Conservation (phyloP, 1,284 basidiomycete species). For the Austroboletus niveus region DNA sequence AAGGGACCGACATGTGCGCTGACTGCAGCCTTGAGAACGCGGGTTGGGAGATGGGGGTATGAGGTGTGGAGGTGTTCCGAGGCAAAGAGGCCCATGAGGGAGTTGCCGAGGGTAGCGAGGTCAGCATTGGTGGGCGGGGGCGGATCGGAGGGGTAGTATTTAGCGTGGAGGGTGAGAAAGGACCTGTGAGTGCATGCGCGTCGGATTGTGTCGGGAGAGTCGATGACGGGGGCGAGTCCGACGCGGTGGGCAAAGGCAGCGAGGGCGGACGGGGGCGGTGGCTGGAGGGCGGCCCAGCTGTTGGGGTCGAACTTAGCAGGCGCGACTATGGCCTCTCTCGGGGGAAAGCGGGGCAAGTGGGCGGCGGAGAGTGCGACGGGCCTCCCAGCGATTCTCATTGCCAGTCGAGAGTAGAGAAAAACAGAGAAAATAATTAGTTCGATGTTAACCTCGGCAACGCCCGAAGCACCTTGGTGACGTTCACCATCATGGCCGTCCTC, state of each 20-base stretch:
- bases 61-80: conserved; percentile 81
- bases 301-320: conserved; percentile 54
- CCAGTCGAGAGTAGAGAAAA: background rate
- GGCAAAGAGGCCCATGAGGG: conserved; percentile 88
- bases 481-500: conserved; percentile 68
- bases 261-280: conserved; percentile 69
- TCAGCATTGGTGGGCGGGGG: conserved; percentile 72
- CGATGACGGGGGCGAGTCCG: conserved; percentile 57
- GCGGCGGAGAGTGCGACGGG: conserved; percentile 57
- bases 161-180: conserved; percentile 55
- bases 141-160: conserved; percentile 52
- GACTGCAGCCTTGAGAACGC: conserved; percentile 86
- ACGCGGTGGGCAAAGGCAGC: conserved; percentile 74
- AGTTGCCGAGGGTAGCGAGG: conserved; percentile 81
- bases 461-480: conserved; percentile 11
- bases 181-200: conserved; percentile 84
- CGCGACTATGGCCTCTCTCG: conserved; percentile 51
- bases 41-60: conserved; percentile 91
- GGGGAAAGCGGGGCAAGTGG: conserved; percentile 58
- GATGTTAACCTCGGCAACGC: conserved; percentile 17
- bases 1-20: conserved; percentile 88
- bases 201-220: conserved; percentile 52
- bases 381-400: conserved; percentile 50
- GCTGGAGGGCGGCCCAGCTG: conserved; percentile 69
- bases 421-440: conserved; percentile 2